Evolutionary conservation across 768 basidiomycete genomes (phyloP).

Genomic region (Mrakia blollopis): DNA sequence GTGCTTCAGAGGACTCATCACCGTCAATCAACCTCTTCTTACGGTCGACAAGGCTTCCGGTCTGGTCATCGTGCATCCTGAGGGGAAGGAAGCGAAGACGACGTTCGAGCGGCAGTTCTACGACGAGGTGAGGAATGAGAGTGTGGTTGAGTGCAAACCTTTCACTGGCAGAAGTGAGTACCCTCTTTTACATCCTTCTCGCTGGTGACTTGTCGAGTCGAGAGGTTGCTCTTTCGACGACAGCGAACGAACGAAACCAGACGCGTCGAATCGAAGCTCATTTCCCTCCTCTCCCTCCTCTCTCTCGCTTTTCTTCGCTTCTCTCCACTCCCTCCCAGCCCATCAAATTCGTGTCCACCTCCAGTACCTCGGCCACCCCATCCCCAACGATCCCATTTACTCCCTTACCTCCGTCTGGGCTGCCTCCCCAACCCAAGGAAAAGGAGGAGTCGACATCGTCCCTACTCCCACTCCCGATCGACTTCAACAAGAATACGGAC

Average conservation of each 20-base stretch:
- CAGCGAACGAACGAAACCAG: too few relatives aligned
- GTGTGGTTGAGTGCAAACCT: slow-evolving; percentile 81
- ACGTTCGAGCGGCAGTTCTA: slow-evolving; percentile 78
- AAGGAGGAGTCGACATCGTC: slow-evolving; percentile 70
- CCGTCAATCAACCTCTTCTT: slow-evolving; percentile 77
- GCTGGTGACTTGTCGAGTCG: not conserved
- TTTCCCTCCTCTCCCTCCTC: too few relatives aligned
- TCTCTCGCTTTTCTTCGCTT: too few relatives aligned
- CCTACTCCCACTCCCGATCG: slow-evolving; percentile 64
- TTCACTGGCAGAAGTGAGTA: slow-evolving; percentile 84
- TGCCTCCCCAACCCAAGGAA: slow-evolving; percentile 54
- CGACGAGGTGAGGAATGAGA: slow-evolving; percentile 71
- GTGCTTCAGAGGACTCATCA: slow-evolving; percentile 61
- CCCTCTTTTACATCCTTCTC: slow-evolving; percentile 15
- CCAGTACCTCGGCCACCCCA: slow-evolving; percentile 86
- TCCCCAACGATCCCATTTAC: slow-evolving; percentile 94
- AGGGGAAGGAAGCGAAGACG: slow-evolving; percentile 90
- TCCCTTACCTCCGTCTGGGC: slow-evolving; percentile 53
- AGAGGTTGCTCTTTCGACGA: too few relatives aligned
- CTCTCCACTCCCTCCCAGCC: slow-evolving; percentile 50
- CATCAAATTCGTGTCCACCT: slow-evolving; percentile 97
- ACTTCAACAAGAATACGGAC: not conserved
- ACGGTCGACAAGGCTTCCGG: slow-evolving; percentile 97
- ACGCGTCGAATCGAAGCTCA: not conserved
- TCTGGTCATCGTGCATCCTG: slow-evolving; percentile 87